Evolutionary conservation across 192 early-diverging fungal genomes (phyloP), one percentile per base, ranked within the genome.

Genomic region (Tieghemiomyces parasiticus): DNA sequence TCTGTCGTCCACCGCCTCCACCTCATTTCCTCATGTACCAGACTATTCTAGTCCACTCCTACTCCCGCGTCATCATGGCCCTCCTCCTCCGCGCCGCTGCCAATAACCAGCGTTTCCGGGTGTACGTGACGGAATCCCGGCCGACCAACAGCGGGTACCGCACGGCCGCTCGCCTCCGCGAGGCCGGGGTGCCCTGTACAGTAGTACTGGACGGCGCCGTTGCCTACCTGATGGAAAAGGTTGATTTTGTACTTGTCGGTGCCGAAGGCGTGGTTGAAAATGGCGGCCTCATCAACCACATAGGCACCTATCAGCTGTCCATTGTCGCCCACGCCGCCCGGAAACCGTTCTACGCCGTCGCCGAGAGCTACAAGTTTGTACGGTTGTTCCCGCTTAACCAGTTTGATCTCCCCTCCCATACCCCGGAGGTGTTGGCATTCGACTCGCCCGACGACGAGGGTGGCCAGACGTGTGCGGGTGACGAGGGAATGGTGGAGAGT

Each of bases 231-330:
- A 93, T 99, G 77, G 87, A 91, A 61, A 87, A 89, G 67, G 93
- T 99, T 19, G 93, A 99, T 64, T 78, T 94, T 78, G 89, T 97
- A 20, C 78, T 99, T 63, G 93, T 92, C 30, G 96, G 96, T 22
- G 96, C 96, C 10, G 96, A 99, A 71, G 96, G 92, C 33, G 93
- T 99, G 6, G 91, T 93, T 1, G 90, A 95, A 70, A 99, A 92
- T 67, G 96, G 96, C 28, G 96, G 96, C 0, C 65, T 99, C 35
- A 90, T 99, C 69, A 99, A 99, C 71, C 84, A 90, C 64, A 91
- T 97, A 67, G 93, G 93, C 31, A 92, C 94, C 4, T 95, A 93
- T 66, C 93, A 95, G 68, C 79, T 97, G 59, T 92, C 93, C 0
- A 76, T 99, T 14, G 88, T 96, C 31, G 96, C 96, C 0, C 92